Conservation (phyloP, 257 asterid genomes). For the Ajuga chamaepitys region DNA sequence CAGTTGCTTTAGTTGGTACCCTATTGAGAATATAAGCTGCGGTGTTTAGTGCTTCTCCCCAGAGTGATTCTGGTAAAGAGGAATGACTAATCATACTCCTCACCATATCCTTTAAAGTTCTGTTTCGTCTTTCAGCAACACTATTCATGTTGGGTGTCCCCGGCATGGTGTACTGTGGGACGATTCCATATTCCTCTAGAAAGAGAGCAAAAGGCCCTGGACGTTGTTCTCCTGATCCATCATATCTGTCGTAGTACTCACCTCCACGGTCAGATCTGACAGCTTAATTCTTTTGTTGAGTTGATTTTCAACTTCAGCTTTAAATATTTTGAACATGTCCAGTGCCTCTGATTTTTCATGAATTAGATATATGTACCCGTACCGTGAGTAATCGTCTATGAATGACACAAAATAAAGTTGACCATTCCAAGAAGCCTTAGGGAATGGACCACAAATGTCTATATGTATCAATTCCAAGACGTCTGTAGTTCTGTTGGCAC, state of each 20-base stretch:
- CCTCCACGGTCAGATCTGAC: too few relatives aligned
- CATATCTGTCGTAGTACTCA: not conserved
- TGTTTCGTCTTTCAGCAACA: not conserved
- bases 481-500: too few relatives aligned
- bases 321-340: too few relatives aligned
- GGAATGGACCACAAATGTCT: not conserved
- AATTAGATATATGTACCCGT: not conserved
- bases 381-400: too few relatives aligned
- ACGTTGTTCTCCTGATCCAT: too few relatives aligned
- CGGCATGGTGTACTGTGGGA: not conserved
- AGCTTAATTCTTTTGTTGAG: not conserved
- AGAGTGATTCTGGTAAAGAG: too few relatives aligned
- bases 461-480: too few relatives aligned
- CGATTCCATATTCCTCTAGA: not conserved
- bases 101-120: not conserved
- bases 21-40: too few relatives aligned
- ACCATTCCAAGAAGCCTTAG: slow-evolving; percentile 9
- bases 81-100: not conserved
- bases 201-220: too few relatives aligned
- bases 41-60: too few relatives aligned
- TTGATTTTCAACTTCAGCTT: too few relatives aligned
- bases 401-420: not conserved
- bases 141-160: too few relatives aligned
- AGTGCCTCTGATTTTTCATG: not conserved
- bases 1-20: not conserved